These are phyloP conservation scores for Pseudogymnoascus sp. DNA, from an alignment of 2,329 filamentous ascomycete species.

Conservation along the genomic window DNA sequence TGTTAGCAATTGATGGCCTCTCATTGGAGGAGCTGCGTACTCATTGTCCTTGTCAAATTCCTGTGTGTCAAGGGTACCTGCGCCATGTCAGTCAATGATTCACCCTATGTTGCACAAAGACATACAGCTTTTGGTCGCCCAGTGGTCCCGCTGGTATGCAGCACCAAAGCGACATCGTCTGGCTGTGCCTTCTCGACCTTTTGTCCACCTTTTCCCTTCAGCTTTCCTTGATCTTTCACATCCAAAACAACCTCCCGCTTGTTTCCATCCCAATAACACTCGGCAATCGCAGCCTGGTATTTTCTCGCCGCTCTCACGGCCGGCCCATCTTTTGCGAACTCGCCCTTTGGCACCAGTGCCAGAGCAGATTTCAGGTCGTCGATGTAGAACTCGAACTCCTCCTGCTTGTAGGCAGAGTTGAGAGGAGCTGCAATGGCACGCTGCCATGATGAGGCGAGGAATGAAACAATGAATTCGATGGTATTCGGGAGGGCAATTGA, in stretches of 20 bases:
- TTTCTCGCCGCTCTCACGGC: conserved; percentile 70
- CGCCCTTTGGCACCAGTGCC: conserved; percentile 65
- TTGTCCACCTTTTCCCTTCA: conserved; percentile 42
- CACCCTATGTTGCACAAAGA: conserved; percentile 13
- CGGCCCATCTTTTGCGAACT: conserved; percentile 56
- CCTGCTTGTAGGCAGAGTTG: conserved; percentile 82
- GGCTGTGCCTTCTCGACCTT: conserved; percentile 49
- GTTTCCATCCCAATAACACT: conserved; percentile 68
- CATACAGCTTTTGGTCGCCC: conserved; percentile 73
- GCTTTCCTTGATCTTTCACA: conserved; percentile 66
- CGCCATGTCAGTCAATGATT: conserved; percentile 14
- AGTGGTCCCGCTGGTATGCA: conserved; percentile 80
- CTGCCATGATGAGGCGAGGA: conserved; percentile 80
- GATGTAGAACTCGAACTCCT: conserved; percentile 88
- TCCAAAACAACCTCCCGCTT: conserved; percentile 63
- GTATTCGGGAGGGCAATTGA: conserved; percentile 79
- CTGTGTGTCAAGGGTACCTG: conserved; percentile 69
- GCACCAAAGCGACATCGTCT: conserved; percentile 73
- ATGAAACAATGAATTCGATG: conserved; percentile 81
- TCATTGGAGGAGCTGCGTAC: conserved; percentile 32
- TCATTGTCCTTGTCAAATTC: conserved; percentile 76
- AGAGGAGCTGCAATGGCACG: conserved; percentile 76
- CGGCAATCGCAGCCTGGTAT: conserved; percentile 76
- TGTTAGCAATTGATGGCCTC: conserved; percentile 12
- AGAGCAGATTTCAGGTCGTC: conserved; percentile 75